These are phyloP conservation scores for Fusarium multiceps DNA, from an alignment of 2,329 filamentous ascomycete species.

Conservation along the genomic window DNA sequence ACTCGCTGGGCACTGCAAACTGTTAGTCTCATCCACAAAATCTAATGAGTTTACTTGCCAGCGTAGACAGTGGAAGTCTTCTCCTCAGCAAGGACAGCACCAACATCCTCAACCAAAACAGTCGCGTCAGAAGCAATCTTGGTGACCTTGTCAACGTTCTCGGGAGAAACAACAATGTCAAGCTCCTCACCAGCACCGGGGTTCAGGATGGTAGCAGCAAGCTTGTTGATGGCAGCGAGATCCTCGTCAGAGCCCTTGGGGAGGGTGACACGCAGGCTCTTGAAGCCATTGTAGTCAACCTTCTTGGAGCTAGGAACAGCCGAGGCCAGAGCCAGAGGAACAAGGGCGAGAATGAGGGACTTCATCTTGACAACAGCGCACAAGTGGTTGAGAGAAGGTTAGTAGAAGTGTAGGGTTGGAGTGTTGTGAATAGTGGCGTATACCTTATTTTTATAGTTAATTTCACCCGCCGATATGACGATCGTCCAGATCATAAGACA, in stretches of 20 bases:
- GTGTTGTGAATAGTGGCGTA: neutral
- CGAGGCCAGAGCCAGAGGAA: constrained; percentile 23
- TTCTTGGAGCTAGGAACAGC: constrained; percentile 34
- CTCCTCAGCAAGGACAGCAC: constrained; percentile 27
- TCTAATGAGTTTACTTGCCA: neutral
- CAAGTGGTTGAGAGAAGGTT: neutral
- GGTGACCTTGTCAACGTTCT: constrained; percentile 28
- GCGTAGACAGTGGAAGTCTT: constrained; percentile 23
- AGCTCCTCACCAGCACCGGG: constrained; percentile 25
- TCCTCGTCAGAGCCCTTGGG: constrained; percentile 20
- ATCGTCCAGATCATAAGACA: constrained; percentile 8
- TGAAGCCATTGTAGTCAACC: constrained; percentile 37
- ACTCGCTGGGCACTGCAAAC: constrained; percentile 15
- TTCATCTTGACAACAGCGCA: constrained; percentile 23
- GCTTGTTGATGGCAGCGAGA: constrained; percentile 22
- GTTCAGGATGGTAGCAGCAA: constrained; percentile 31
- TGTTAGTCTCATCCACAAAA: neutral
- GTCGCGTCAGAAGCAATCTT: constrained; percentile 23
- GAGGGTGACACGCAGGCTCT: constrained; percentile 33
- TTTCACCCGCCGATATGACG: neutral
- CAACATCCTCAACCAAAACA: constrained; percentile 35
- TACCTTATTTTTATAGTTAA: constrained; percentile 14
- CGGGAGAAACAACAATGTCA: constrained; percentile 30
- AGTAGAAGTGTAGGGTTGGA: constrained; percentile 13
- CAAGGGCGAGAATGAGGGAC: constrained; percentile 16